Percentiles rank a stretch among this genome's conserved stretches.
These are phyloP conservation scores for Fulvia fulva DNA, from an alignment of 2,329 filamentous ascomycete genomes.

Conservation along the genomic window DNA sequence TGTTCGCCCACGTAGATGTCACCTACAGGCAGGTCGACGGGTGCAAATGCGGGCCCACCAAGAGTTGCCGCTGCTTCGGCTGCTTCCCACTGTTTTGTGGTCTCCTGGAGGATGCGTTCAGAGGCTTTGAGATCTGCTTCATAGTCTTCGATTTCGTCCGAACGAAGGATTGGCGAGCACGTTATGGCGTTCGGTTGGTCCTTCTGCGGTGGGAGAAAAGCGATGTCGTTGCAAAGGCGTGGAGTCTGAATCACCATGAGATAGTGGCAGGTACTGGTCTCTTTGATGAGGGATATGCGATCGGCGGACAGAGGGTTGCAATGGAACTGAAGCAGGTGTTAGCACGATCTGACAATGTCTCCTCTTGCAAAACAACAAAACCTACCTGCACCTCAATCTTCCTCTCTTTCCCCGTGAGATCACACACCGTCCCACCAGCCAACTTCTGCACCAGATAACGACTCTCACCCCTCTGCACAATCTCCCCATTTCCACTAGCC, in stretches of 20 bases:
- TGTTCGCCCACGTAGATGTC: slow-evolving; percentile 58
- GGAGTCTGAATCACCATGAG: slow-evolving; percentile 91
- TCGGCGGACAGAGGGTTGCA: slow-evolving; percentile 74
- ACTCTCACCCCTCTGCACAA: slow-evolving; percentile 78
- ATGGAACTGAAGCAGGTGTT: slow-evolving; percentile 52
- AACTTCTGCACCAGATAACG: slow-evolving; percentile 82
- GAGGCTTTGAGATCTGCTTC: slow-evolving; percentile 27
- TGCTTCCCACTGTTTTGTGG: slow-evolving; percentile 18
- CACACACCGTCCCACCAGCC: slow-evolving; percentile 75
- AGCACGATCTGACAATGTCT: background rate
- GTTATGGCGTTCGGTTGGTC: slow-evolving; percentile 71
- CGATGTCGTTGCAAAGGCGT: slow-evolving; percentile 79
- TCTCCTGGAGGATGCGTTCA: slow-evolving; percentile 17
- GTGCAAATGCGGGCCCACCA: slow-evolving; percentile 1
- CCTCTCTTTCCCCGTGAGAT: slow-evolving; percentile 75
- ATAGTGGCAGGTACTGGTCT: slow-evolving; percentile 85
- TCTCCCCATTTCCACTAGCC: slow-evolving; percentile 39
- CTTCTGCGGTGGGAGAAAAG: slow-evolving; percentile 77
- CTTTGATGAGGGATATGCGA: slow-evolving; percentile 88
- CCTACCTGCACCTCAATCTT: slow-evolving; percentile 73
- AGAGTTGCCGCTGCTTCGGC: slow-evolving; percentile 33
- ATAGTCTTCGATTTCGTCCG: slow-evolving; percentile 46
- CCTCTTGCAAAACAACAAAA: slow-evolving; percentile 2
- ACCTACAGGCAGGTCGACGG: slow-evolving; percentile 43
- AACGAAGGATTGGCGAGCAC: slow-evolving; percentile 66